A percentile compares a stretch with the other conserved stretches of the same genome.
Conservation (phyloP, 257 asterid genomes). For the Linderniella brevidens region DNA sequence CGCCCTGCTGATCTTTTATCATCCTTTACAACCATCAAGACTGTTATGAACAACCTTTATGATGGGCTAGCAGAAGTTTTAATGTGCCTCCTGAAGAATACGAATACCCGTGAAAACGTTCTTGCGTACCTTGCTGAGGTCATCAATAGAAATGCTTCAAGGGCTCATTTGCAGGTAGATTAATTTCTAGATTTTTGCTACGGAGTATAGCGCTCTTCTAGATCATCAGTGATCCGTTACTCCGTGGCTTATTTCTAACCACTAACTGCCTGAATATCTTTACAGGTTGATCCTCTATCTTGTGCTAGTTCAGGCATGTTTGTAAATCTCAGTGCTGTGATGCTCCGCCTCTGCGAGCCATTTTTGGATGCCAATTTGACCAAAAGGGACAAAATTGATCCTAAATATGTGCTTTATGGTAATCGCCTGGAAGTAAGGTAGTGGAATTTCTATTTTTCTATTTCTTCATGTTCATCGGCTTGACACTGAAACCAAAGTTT, state of each 20-base stretch:
- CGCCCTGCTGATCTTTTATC: conserved; percentile 89
- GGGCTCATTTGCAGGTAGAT: conserved; percentile 77
- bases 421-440: conserved; percentile 79
- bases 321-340: conserved; percentile 82
- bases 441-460: conserved; percentile 8
- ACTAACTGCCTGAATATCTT: conserved; percentile 7
- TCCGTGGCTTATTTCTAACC: conserved; percentile 3
- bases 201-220: conserved; percentile 3
- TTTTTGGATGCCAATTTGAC: conserved; percentile 77
- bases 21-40: conserved; percentile 78
- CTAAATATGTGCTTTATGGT: conserved; percentile 49
- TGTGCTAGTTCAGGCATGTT: conserved; percentile 98
- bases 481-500: conserved; percentile 6
- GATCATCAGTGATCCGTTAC: not conserved
- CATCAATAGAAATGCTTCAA: conserved; percentile 75
- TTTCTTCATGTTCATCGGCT: conserved; percentile 3
- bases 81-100: conserved; percentile 64
- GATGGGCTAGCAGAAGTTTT: conserved; percentile 74
- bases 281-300: conserved; percentile 78
- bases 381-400: conserved; percentile 81
- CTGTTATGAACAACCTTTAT: conserved; percentile 68
- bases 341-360: conserved; percentile 90
- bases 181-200: not conserved
- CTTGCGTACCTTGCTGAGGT: conserved; percentile 80
- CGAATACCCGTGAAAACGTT: conserved; percentile 67